phyloP scores from a whole-genome alignment of 768 basidiomycete species.

The Xerocomus brunneocitrinus region DNA sequence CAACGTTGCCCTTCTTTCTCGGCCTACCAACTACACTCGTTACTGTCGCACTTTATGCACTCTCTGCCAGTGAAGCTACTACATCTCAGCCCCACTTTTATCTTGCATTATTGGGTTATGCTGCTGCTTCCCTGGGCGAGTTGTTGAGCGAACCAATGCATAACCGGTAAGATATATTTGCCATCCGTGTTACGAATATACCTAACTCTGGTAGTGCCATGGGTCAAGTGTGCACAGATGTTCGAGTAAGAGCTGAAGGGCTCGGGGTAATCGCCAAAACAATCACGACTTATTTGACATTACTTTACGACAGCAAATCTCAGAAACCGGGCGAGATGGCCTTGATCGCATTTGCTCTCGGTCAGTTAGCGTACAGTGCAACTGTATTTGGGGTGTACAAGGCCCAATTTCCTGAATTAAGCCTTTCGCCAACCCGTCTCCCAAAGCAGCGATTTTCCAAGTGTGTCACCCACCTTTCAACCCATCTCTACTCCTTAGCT shows the following conservation, averaged over 20 bases:
- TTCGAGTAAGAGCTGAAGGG: slow-evolving; percentile 85
- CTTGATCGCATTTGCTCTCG: slow-evolving; percentile 80
- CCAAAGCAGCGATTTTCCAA: slow-evolving; percentile 6
- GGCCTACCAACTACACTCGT: slow-evolving; percentile 62
- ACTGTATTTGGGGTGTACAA: slow-evolving; percentile 56
- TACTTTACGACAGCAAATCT: slow-evolving; percentile 46
- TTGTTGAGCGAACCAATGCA: slow-evolving; percentile 81
- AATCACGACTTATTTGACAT: slow-evolving; percentile 59
- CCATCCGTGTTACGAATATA: not conserved
- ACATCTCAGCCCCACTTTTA: slow-evolving; percentile 61
- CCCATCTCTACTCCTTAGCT: not conserved
- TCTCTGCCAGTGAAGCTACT: slow-evolving; percentile 49
- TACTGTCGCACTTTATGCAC: slow-evolving; percentile 50
- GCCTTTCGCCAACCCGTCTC: slow-evolving; percentile 32
- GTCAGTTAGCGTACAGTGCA: slow-evolving; percentile 73
- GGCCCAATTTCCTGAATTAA: slow-evolving; percentile 33
- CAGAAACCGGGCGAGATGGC: slow-evolving; percentile 42
- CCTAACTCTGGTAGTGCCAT: slow-evolving; percentile 51
- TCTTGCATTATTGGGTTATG: slow-evolving; percentile 63
- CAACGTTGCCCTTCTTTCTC: slow-evolving; percentile 61
- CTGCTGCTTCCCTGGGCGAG: slow-evolving; percentile 69
- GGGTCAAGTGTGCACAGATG: slow-evolving; percentile 57
- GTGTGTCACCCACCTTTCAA: slow-evolving; percentile 14
- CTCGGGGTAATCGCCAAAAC: slow-evolving; percentile 73
- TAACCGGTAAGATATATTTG: slow-evolving; percentile 47